Base-by-base conservation (phyloP, 2,329 filamentous ascomycete species). In the Cordyceps farinosa region DNA sequence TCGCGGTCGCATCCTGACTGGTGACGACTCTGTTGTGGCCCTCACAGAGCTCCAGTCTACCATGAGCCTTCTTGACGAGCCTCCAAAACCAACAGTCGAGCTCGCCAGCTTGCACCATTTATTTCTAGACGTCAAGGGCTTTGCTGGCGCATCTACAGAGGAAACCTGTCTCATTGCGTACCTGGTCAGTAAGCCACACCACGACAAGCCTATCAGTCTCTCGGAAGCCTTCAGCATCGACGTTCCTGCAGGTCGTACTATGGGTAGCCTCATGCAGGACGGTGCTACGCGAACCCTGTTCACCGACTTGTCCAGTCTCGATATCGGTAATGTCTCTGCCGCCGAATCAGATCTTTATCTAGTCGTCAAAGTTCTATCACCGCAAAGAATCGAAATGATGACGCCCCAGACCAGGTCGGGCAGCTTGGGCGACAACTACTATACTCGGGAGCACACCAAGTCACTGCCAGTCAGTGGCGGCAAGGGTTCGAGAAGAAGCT, bases 11-110 rank as follows among this genome's bases (percentile, higher is more conserved):
- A 87, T 98, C 34, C 77, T 99, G 70, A 97, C 93, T 0, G 92
- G 91, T 13, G 90, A 97, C 60, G 95, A 99, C 75, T 97, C 93
- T 1, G 91, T 95, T 4, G 90, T 98, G 34, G 90, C 97, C 64
- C 86, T 97, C 67, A 94, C 94, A 7, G 92, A 88, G 72, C 80
- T 98, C 63, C 96, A 99, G 78, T 96, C 95, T 5, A 86, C 93
- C 72, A 99, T 99, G 95, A 96, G 92, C 75, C 84, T 98, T 70
- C 81, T 99, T 52, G 89, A 97, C 64, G 89, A 91, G 68, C 86
- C 88, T n/a, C 93, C 92, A 0, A 84, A 85, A 27, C 81, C 85
- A 4, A 79, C 85, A 10, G 76, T 85, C 17, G 92, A 92, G 68
- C 83, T 88, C 56, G 87, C 86, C 1, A 82, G 90, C 42, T 78